Base-by-base conservation (phyloP, 2,329 filamentous ascomycete genomes). In the Polychaeton citri region DNA sequence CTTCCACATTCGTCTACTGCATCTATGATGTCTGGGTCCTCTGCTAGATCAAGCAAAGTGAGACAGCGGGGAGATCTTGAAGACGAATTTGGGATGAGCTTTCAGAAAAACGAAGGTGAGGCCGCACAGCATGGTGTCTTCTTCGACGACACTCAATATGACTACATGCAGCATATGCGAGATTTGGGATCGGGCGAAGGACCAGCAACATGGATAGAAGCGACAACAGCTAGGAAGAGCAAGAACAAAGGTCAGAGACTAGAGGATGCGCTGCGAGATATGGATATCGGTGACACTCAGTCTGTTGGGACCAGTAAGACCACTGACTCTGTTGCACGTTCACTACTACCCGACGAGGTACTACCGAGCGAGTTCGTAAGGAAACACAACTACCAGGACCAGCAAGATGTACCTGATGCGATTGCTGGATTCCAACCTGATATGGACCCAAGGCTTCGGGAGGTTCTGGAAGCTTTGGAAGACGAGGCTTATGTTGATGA, bases 91-190 rank as follows among this genome's bases (percentile, higher is more conserved):
- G 81, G 81, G 1, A 66, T 72, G 30, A 63, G 63, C 41, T 76
- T 94, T 45, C 78, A 87, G 48, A 72, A 75, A 38, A 96, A 98
- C 58, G 90, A 98, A 61, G 92, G 92, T 50, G 87, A 98, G 63
- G 90, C 92, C 6, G 90, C 92, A 47, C 83, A 82, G 57, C 76
- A 95, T 61, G 90, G 90, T 44, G 75, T 98, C 45, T 98, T 82
- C 68, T 98, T 72, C 59, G 92, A 98, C 61, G 90, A 98, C 62
- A 81, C 83, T 45, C 74, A 84, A 53, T 98, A 98, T 62, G 90
- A 98, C 61, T 98, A 98, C 64, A 98, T 98, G 90, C 90, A 98
- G 61, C 90, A 98, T 61, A 67, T 98, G 70, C 81, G 86, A 37
- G 90, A 96, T 50, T 65, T 98, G 30, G 84, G 67, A 3, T 53